Evolutionary conservation across 257 asterid species (phyloP), one percentile per base, ranked within the genome.

Genomic region (Salvia rosmarinus): DNA sequence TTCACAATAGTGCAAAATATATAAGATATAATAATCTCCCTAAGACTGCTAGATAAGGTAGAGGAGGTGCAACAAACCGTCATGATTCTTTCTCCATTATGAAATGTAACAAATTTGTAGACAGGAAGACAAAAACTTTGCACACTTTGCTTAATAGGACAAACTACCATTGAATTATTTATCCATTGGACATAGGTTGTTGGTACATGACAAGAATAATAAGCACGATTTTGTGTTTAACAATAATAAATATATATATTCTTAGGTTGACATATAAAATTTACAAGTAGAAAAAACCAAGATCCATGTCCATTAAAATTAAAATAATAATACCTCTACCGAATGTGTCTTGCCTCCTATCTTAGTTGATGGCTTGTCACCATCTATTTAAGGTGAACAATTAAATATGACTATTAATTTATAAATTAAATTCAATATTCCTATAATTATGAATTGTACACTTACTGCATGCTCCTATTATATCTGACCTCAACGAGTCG

Each of bases 111-210:
- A 37, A 56, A 21, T 71, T 37, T 60, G 62, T 10, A 28, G 84
- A 80, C 81, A 76, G 58, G 70, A 55, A 17, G 72, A 80, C 84
- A 67, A 8, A 43, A 43, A 46, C 76, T 67, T 81, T 67, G 74
- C 78, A n/a, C 61, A 13, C 12, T 61, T 67, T 34, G 37, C 4
- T 56, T 60, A 42, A 34, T 14, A 13, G 10, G 58, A 46, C 35
- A 66, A 20, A 51, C 4, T 25, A 42, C 1, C 21, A n/a, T 13
- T 37, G 5, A 60, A 20, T 64, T 69, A 50, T 44, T 42, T 66
- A 75, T 34, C 21, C 32, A 21, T 62, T 32, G 19, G 61, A 23
- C 67, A 12, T 46, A 39, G 67, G 78, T 71, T 71, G 78, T 67
- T 75, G 76, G 73, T 68, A 75, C 12, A 13, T 79, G 78, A 67